Base-by-base conservation (phyloP, 345 rosid species). In the Eutrema yunnanense region DNA sequence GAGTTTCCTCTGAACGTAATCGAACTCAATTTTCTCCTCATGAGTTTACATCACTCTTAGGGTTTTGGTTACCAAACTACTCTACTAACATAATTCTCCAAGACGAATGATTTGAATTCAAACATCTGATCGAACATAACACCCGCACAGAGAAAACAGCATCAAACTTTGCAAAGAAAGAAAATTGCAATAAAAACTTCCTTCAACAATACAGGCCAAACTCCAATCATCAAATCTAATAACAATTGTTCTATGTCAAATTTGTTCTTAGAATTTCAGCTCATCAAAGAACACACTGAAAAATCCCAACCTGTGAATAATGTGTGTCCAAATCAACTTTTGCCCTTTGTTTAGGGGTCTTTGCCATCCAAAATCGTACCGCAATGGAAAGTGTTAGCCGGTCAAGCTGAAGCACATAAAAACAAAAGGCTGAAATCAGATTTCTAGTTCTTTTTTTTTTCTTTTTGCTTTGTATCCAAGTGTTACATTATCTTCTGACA, bases 291-390 rank as follows among this genome's bases (percentile, higher is more conserved):
- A 40, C 19, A 65, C 53, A 19, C 30, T 11, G 51, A 34, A 44
- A 44, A 67, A 32, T 9, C 65, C 67, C 56, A 13, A 91, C 98
- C 91, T 83, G 72, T 53, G 99, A 72, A 76, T 88, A 95, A 78
- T 95, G 99, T 36, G 99, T 92, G 79, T 95, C 99, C 83, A 95
- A 81, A 81, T 95, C 99, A 76, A 95, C 99, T 3, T 92, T 96
- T 44, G 99, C 99, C 77, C 99, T 87, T 80, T 92, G 88, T 70
- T 87, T 84, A 8, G 98, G 98, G 63, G 98, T 86, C 73, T 85
- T 92, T 64, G 99, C 99, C 81, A 75, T 90, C 36, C 87, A 38
- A 77, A 95, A 95, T 30, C 99, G 96, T 51, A 87, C 65, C 9
- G 92, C 99, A 60, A 95, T 76, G n/a, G 96, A 92, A 64, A 90